Evolutionary conservation across 805 yeast genomes (phyloP).

Genomic region (Spathaspora passalidarum): DNA sequence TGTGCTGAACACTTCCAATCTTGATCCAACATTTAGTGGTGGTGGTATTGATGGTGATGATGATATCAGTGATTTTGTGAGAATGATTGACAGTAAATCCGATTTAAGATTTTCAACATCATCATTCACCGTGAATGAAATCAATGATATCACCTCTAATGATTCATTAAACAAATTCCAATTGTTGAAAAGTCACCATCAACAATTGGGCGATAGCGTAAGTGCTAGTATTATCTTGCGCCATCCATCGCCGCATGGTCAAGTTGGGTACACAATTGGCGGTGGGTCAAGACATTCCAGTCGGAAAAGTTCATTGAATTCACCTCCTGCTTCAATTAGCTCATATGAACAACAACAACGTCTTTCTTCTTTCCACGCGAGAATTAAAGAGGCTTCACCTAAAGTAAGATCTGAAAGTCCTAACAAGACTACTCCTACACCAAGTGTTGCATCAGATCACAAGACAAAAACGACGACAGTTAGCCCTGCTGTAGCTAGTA

Average conservation of each 20-base stretch:
- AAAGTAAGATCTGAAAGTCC: not conserved
- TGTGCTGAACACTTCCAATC: constrained; percentile 17
- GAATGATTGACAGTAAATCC: constrained; percentile 62
- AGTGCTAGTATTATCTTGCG: constrained; percentile 46
- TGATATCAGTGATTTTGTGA: constrained; percentile 68
- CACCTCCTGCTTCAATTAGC: constrained; percentile 10
- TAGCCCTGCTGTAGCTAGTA: constrained; percentile 1
- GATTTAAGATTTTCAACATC: constrained; percentile 40
- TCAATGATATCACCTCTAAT: constrained; percentile 11
- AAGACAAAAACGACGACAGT: not conserved
- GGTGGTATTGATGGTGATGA: constrained; percentile 50
- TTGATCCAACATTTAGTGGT: constrained; percentile 25
- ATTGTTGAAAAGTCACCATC: constrained; percentile 50
- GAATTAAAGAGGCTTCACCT: constrained; percentile 23
- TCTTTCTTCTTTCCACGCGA: constrained; percentile 32
- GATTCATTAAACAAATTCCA: constrained; percentile 54
- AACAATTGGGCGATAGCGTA: constrained; percentile 53
- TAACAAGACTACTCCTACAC: not conserved
- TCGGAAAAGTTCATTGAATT: constrained; percentile 27
- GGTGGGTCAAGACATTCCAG: constrained; percentile 21
- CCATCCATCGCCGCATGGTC: constrained; percentile 9
- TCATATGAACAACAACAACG: constrained; percentile 12
- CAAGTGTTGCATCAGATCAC: not conserved
- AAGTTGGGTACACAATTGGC: constrained; percentile 1
- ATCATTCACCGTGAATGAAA: constrained; percentile 13